Evolutionary conservation across 371 early-diverging fungal genomes (phyloP).

Genomic region (Zancudomyces culisetae): DNA sequence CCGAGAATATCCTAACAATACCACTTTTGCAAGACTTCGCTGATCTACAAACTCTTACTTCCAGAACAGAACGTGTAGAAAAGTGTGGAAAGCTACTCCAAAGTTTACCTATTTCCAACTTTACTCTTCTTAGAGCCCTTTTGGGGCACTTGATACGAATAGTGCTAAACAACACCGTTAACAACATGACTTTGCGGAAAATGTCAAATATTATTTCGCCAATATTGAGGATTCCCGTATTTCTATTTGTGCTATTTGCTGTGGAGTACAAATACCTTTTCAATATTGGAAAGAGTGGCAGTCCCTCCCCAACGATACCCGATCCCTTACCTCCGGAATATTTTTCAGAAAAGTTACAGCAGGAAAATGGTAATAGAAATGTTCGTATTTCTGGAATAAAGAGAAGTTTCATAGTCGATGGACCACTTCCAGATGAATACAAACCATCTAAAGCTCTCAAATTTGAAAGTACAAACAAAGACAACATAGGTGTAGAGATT

Average conservation of each 20-base stretch:
- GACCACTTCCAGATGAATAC: too few relatives aligned
- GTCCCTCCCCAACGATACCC: not conserved
- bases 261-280: constrained; percentile 77
- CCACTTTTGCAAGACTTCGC: constrained; percentile 60
- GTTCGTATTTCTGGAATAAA: too few relatives aligned
- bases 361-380: too few relatives aligned
- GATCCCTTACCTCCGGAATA: too few relatives aligned
- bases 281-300: constrained; percentile 32
- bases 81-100: constrained; percentile 63
- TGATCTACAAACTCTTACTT: constrained; percentile 46
- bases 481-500: too few relatives aligned
- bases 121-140: constrained; percentile 65
- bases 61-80: constrained; percentile 44
- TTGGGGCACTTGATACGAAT: constrained; percentile 75
- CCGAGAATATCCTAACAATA: constrained; percentile 63
- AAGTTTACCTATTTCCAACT: constrained; percentile 66
- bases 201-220: constrained; percentile 89
- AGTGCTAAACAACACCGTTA: constrained; percentile 55
- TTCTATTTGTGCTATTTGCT: constrained; percentile 69
- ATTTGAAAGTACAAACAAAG: too few relatives aligned
- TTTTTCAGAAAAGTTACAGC: too few relatives aligned
- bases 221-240: constrained; percentile 75
- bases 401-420: too few relatives aligned
- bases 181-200: constrained; percentile 91
- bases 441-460: too few relatives aligned